Evolutionary conservation across 345 rosid species (phyloP).

Genomic region (Durio zibethinus): DNA sequence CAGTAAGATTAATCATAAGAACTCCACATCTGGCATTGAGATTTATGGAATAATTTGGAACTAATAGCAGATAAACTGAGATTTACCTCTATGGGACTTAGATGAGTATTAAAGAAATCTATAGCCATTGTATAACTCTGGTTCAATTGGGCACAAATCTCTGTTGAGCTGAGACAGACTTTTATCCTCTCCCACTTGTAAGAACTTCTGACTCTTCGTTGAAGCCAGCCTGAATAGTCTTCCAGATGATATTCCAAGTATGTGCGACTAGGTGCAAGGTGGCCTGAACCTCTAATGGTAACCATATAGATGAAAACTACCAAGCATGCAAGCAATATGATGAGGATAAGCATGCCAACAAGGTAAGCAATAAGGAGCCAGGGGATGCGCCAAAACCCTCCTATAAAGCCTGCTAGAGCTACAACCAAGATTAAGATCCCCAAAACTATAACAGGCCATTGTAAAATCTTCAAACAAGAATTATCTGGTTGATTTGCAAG

Average conservation of each 20-base stretch:
- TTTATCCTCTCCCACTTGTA: conserved; percentile 85
- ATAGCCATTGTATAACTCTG: conserved; percentile 73
- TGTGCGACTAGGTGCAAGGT: conserved; percentile 61
- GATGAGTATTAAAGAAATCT: conserved; percentile 81
- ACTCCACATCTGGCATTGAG: neutral
- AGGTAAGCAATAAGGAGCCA: conserved; percentile 72
- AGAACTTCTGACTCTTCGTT: conserved; percentile 63
- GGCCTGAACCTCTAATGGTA: conserved; percentile 76
- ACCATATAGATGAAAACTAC: conserved; percentile 78
- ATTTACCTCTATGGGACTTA: conserved; percentile 77
- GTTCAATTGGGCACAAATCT: conserved; percentile 62
- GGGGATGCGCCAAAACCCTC: conserved; percentile 85
- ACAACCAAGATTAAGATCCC: conserved; percentile 74
- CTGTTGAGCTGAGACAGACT: conserved; percentile 58
- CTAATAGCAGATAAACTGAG: neutral
- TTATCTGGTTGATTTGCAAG: conserved; percentile 68
- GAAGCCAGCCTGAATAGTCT: conserved; percentile 74
- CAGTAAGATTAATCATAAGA: neutral
- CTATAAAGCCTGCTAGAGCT: conserved; percentile 72
- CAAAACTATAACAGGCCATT: conserved; percentile 85
- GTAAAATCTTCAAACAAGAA: conserved; percentile 76
- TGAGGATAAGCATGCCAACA: conserved; percentile 69
- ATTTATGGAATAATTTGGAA: neutral
- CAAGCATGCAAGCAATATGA: conserved; percentile 56
- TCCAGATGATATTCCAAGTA: conserved; percentile 82